phyloP scores from a whole-genome alignment of 2,329 filamentous ascomycete genomes.

The Xylaria sp. region DNA sequence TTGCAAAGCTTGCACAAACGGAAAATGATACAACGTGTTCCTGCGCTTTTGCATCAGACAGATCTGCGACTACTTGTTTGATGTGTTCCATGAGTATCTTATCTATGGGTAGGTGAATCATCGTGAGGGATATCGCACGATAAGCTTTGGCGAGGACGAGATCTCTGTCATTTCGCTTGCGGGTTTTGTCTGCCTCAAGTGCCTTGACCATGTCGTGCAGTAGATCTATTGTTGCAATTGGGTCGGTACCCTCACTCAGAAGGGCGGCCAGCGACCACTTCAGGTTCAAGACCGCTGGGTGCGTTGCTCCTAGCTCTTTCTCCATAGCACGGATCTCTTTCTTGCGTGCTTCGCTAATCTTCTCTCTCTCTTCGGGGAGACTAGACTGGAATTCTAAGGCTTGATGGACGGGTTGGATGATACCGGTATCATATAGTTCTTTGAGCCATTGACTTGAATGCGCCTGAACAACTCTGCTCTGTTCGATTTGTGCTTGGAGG shows the following conservation, averaged over 20 bases:
- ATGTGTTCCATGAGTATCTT: not conserved
- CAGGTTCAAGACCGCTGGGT: not conserved
- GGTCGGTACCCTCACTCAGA: not conserved
- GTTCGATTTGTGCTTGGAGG: not conserved
- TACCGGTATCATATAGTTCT: not conserved
- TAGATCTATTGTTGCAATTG: not conserved
- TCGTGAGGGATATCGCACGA: not conserved
- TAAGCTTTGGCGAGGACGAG: not conserved
- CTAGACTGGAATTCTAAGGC: not conserved
- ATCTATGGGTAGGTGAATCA: not conserved
- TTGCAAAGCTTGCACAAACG: not conserved
- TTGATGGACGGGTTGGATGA: not conserved
- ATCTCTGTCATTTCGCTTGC: not conserved
- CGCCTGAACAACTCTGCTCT: not conserved
- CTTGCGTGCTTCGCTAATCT: not conserved
- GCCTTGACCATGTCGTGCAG: not conserved
- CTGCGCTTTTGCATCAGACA: not conserved
- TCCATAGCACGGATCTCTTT: not conserved
- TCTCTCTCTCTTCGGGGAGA: not conserved
- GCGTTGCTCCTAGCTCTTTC: not conserved
- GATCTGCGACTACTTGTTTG: not conserved
- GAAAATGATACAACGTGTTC: not conserved
- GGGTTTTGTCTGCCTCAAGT: not conserved
- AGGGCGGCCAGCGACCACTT: not conserved
- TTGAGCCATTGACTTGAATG: slow-evolving; percentile 1